Conservation (phyloP, 2,329 filamentous ascomycete species). For the Zasmidium angulare region DNA sequence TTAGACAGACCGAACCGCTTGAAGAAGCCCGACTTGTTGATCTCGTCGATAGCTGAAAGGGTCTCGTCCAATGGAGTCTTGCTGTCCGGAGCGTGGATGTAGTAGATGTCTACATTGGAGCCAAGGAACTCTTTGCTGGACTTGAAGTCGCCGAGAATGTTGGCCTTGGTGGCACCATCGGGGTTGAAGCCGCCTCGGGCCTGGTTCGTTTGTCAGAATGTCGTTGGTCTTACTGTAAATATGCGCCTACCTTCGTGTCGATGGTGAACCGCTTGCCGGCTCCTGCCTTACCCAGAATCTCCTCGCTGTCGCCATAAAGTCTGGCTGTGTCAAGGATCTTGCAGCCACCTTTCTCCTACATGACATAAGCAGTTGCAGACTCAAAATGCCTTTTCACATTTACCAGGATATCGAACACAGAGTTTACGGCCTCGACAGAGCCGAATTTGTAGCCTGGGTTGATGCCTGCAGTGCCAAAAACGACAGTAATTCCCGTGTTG, state of each 20-base stretch:
- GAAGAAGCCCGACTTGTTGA: constrained; percentile 40
- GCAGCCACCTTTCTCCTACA: constrained; percentile 33
- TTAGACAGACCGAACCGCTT: constrained; percentile 49
- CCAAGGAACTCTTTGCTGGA: constrained; percentile 33
- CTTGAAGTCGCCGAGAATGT: constrained; percentile 36
- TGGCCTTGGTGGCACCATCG: constrained; percentile 35
- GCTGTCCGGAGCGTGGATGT: constrained; percentile 35
- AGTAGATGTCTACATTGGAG: constrained; percentile 30
- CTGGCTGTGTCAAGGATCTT: constrained; percentile 43
- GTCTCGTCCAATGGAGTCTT: constrained; percentile 34
- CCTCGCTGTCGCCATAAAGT: constrained; percentile 43
- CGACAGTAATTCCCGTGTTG: constrained; percentile 34
- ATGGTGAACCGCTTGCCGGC: constrained; percentile 45
- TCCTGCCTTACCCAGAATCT: constrained; percentile 41
- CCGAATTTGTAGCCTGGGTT: constrained; percentile 18
- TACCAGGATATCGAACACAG: constrained; percentile 31
- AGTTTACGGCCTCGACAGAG: constrained; percentile 20
- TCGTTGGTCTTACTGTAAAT: no score
- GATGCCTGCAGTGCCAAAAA: constrained; percentile 37
- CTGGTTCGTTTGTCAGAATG: neutral
- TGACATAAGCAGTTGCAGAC: neutral
- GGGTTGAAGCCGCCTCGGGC: constrained; percentile 38
- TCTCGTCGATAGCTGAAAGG: constrained; percentile 33
- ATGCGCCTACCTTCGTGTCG: constrained; percentile 42
- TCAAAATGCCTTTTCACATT: neutral